Percentiles rank a stretch among this genome's conserved stretches.
Evolutionary conservation across 2,329 filamentous ascomycete genomes (phyloP).

Genomic region (Aspergillus sp.): DNA sequence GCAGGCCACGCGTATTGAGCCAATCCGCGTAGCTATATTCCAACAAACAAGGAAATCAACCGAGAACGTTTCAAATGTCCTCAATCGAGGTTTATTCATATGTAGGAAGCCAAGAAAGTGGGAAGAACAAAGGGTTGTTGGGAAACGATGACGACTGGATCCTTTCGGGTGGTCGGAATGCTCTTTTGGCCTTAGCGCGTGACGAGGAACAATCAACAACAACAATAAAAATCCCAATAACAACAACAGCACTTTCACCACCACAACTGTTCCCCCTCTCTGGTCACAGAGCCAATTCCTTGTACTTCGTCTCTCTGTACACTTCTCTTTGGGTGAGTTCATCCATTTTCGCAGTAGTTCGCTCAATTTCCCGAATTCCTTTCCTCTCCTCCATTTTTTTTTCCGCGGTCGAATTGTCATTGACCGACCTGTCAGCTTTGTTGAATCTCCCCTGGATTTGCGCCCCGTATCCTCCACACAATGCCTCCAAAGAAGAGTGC

Average conservation of each 20-base stretch:
- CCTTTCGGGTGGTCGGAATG: neutral
- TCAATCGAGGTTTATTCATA: too few relatives aligned
- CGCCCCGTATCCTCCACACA: neutral
- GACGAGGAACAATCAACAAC: constrained; percentile 6
- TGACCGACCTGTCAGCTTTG: neutral
- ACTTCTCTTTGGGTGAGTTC: too few relatives aligned
- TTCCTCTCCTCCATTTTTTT: neutral
- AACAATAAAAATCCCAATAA: constrained; percentile 2
- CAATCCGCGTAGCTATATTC: neutral
- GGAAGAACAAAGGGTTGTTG: neutral
- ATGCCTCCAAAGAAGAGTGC: constrained; percentile 33
- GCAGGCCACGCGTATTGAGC: neutral
- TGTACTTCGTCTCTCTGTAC: neutral
- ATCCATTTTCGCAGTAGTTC: too few relatives aligned
- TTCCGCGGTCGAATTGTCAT: neutral
- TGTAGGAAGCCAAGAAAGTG: neutral
- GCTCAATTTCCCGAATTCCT: too few relatives aligned
- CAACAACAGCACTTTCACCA: neutral
- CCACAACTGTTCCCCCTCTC: neutral
- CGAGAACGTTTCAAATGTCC: too few relatives aligned
- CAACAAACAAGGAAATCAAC: too few relatives aligned
- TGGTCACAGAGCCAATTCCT: neutral
- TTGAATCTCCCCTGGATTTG: neutral
- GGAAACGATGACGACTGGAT: neutral
- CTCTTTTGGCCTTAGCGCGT: constrained; percentile 4